Base-by-base conservation (phyloP, 371 early-diverging fungal genomes). In the Gilbertella persicaria region DNA sequence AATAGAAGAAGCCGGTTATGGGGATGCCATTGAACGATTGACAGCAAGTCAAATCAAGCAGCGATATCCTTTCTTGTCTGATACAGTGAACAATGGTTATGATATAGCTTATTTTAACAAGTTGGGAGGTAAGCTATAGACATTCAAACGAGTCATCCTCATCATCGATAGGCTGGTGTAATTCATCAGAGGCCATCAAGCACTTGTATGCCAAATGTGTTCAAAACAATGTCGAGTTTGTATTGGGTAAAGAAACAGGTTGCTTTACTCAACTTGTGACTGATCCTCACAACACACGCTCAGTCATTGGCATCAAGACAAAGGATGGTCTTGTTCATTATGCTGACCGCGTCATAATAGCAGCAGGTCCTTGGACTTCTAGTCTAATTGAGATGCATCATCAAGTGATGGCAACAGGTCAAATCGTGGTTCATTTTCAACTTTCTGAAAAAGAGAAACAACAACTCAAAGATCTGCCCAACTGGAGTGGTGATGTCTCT, bases 351-450 rank as follows among this genome's bases (percentile, higher is more conserved):
- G 74, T 84, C 0, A 39, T 84, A 3, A 48, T 82, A 42, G 71
- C 78, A 0, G 73, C 81, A 13, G 85, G 85, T 8, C 64, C 77
- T 12, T 84, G 85, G 85, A 77, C 79, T n/a, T 66, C 76, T 0
- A 64, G 73, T 14, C 5, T 82, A 3, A 54, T 84, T 2, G 72
- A 79, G 29, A 45, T 78, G 38, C 50, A 53, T 17, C 48, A 55
- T 13, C 45, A 67, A 17, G 47, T 79, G 23, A 55, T 62, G 10
- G 78, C 83, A 0, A 66, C 79, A 5, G 85, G 78, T 5, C 81
- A 81, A 53, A 66, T 78, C 4, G 82, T 84, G 0, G 47, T 81
- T 9, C 80, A 82, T 21, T 65, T 84, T 44, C 56, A 71, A 45
- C 55, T 61, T 13, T 26, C 50, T 4, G 46, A 54, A 16, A 20